Percentiles rank a stretch among this genome's conserved stretches.
Conservation (phyloP, 2,329 filamentous ascomycete species). For the Ophiocordyceps camponoti-saundersi region DNA sequence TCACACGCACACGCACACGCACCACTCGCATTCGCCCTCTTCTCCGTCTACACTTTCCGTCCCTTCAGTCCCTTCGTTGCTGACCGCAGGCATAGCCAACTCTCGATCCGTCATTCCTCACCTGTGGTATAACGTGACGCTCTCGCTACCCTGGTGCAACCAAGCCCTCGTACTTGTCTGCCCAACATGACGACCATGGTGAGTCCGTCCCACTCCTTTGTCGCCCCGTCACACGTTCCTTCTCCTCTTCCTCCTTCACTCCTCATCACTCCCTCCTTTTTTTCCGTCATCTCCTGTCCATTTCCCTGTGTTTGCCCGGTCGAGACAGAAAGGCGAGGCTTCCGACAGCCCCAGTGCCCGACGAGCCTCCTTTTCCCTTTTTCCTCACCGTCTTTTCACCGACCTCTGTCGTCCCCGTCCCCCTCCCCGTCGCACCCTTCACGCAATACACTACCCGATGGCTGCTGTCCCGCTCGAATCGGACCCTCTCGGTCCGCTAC, state of each 20-base stretch:
- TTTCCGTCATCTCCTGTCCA: background rate
- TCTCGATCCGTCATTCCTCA: constrained; percentile 2
- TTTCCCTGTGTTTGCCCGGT: background rate
- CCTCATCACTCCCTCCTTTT: background rate
- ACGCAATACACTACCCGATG: background rate
- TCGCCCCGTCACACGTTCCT: background rate
- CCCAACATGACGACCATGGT: constrained; percentile 35
- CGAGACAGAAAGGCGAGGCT: too few relatives aligned
- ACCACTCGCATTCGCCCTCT: background rate
- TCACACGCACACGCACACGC: background rate
- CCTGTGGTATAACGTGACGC: background rate
- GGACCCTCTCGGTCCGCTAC: background rate
- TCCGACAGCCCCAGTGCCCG: too few relatives aligned
- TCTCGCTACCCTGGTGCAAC: constrained; percentile 4
- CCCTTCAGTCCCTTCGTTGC: background rate
- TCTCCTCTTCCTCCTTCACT: background rate
- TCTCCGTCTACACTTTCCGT: background rate
- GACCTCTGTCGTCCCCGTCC: background rate
- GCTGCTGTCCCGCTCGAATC: background rate
- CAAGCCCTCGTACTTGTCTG: background rate
- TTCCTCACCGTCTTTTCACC: background rate
- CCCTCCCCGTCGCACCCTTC: background rate
- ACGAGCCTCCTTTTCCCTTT: background rate
- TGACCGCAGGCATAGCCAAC: background rate
- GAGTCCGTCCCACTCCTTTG: constrained; percentile 9